Conservation (phyloP, 768 basidiomycete species). For the Psilocybe sp. region DNA sequence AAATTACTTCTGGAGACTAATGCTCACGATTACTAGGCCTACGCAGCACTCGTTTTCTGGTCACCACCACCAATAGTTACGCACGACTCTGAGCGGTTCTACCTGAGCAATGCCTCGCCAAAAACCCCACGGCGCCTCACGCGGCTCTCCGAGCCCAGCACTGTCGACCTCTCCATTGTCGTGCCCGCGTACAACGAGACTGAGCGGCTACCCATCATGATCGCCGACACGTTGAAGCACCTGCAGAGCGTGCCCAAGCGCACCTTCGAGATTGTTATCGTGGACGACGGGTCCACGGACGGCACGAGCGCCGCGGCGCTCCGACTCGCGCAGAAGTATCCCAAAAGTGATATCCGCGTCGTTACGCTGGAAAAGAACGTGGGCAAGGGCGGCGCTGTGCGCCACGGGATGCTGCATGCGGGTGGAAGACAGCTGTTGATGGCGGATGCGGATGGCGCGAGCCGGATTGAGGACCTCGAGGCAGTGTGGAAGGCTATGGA, state of each 20-base stretch:
- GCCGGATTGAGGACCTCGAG: constrained; percentile 81
- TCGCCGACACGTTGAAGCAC: constrained; percentile 69
- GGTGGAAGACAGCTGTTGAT: constrained; percentile 79
- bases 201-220: constrained; percentile 81
- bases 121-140: constrained; percentile 54
- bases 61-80: constrained; percentile 69
- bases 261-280: constrained; percentile 78
- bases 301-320: constrained; percentile 67
- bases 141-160: constrained; percentile 49
- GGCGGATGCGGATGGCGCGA: constrained; percentile 95
- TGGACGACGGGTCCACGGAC: constrained; percentile 89
- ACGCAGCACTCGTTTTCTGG: constrained; percentile 67
- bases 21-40: constrained; percentile 46
- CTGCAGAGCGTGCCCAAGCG: constrained; percentile 44
- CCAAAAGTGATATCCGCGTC: constrained; percentile 66
- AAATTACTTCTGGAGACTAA: neutral
- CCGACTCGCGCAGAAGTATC: constrained; percentile 54
- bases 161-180: constrained; percentile 75
- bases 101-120: constrained; percentile 54
- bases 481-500: constrained; percentile 78
- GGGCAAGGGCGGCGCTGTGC: constrained; percentile 91
- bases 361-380: constrained; percentile 76
- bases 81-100: constrained; percentile 65
- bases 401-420: constrained; percentile 85
- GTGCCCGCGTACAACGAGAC: constrained; percentile 93